Evolutionary conservation across 306 rosid species (phyloP).

Genomic region (Prunus fruticosa): DNA sequence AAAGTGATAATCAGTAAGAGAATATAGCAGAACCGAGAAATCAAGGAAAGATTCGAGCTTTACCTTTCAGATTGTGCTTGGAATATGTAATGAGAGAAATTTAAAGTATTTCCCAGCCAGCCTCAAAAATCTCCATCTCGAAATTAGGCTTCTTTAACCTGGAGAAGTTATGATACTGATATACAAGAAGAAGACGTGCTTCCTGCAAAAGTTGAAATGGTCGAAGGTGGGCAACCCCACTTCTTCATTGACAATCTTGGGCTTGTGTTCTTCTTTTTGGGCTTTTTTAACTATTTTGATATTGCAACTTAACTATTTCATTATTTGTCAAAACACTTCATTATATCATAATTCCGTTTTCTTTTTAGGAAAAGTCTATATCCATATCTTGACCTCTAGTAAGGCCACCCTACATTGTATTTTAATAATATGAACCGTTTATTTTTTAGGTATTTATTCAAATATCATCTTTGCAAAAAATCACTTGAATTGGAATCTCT

Average conservation of each 20-base stretch:
- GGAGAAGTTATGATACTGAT: background rate
- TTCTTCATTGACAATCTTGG: background rate
- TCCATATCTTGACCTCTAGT: too few species aligned
- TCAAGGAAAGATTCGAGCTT: background rate
- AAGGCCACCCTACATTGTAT: too few species aligned
- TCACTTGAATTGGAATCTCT: too few species aligned
- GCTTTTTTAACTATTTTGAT: background rate
- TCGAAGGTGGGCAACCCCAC: background rate
- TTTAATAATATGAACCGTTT: too few species aligned
- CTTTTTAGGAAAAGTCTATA: too few species aligned
- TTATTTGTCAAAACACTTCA: too few species aligned
- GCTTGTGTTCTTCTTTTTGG: background rate
- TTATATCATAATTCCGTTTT: too few species aligned
- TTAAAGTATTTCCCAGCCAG: background rate
- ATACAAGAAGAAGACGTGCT: background rate
- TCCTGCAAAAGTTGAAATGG: background rate
- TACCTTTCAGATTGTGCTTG: conserved; percentile 4
- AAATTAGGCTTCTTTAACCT: background rate
- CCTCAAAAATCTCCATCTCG: background rate
- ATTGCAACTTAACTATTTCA: too few species aligned
- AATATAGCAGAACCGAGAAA: too few species aligned
- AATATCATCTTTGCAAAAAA: too few species aligned
- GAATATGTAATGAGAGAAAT: background rate
- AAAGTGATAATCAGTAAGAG: background rate
- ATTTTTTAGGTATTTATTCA: too few species aligned